Base-by-base conservation (phyloP, 164 flowering plant genomes). In the Vitis amurensis region DNA sequence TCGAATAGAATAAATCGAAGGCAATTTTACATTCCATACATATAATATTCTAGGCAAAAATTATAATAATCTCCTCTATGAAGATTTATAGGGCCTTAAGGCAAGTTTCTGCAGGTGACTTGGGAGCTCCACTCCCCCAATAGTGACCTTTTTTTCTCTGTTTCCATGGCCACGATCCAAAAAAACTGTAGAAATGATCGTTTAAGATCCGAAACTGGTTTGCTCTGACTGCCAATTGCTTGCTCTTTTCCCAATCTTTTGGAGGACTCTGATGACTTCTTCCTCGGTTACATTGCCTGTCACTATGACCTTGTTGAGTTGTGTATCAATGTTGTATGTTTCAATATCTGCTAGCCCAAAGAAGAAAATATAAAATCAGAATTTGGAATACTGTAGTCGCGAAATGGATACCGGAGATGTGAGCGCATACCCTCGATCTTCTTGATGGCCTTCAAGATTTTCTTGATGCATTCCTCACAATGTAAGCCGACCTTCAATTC, bases 381-480 rank as follows among this genome's bases (percentile, higher is more conserved):
- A 49, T n/a, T 30, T 27, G 9, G 61, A n/a, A 11, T 17, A 13
- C 27, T 1, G 7, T 3, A 37, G 44, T 37, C 44, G 6, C 7
- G 37, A 63, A 11, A 52, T 2, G 9, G 19, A 64, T 1, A 16
- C 15, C 30, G 19, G 9, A 52, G 11, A 27, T n/a, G 19, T 8
- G 67, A 57, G 13, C 15, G 12, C 17, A 30, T 81, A 93, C 98
- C 98, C 68, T 94, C 89, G 61, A 91, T 83, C 67, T 91, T 91
- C 84, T 94, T 94, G 74, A 92, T 86, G 52, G 97, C 89, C 78
- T 94, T 92, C 73, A 85, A 68, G 79, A 94, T 92, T 63, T 91
- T 91, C 86, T 86, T 94, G 82, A 91, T 91, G 84, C 98, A 94
- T 64, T 89, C 91, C 0, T 88, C 93, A 61, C 98, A 92, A 61